Conservation (phyloP, 148 eudicot genomes). For the Fagopyrum homotropicum region DNA sequence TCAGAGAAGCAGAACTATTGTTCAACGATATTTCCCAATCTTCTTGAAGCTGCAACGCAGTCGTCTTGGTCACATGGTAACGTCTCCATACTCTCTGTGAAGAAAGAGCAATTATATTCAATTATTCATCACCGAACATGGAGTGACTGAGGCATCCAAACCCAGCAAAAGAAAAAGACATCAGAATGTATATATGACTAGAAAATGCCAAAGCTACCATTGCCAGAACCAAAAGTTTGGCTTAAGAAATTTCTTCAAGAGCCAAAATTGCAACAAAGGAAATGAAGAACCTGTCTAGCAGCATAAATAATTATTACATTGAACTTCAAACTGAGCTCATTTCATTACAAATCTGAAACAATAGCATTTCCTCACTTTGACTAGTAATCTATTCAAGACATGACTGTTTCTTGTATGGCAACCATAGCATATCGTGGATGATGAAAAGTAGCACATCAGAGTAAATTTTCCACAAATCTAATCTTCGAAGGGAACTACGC, state of each 20-base stretch:
- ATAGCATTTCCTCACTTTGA: background rate
- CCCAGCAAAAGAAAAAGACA: background rate
- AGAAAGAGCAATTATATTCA: background rate
- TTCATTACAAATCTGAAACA: constrained; percentile 1
- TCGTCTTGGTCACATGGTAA: constrained; percentile 35
- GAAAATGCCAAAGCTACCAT: background rate
- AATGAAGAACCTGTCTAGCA: background rate
- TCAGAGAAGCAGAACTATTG: constrained; percentile 18
- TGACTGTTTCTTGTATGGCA: background rate
- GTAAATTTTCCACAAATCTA: background rate
- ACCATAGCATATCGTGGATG: background rate
- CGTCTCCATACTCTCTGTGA: constrained; percentile 91
- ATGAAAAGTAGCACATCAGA: background rate
- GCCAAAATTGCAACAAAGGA: background rate
- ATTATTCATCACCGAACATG: background rate
- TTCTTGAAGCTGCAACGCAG: constrained; percentile 49
- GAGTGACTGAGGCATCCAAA: constrained; percentile 3
- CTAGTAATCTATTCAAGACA: background rate
- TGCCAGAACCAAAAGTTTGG: background rate
- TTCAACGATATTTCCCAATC: constrained; percentile 51
- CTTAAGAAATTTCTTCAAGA: background rate
- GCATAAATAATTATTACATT: background rate
- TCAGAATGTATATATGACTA: background rate
- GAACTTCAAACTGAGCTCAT: background rate
- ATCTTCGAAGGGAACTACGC: background rate